Evolutionary conservation across 352 stramenopile species (phyloP).

Genomic region (Globisporangium polare): DNA sequence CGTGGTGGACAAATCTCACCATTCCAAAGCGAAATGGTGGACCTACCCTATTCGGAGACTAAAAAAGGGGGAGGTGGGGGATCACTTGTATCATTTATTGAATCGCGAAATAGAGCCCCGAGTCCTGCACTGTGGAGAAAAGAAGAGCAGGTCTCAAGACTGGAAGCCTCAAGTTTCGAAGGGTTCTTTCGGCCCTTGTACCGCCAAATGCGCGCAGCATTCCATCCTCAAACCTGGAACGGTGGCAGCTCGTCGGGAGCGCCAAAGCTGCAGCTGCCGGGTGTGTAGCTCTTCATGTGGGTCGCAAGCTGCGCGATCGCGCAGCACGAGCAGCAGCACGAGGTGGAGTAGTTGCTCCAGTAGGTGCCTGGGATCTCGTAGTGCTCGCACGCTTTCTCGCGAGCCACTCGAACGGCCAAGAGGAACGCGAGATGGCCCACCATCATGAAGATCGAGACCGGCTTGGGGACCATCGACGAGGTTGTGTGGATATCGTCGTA

Average conservation of each 20-base stretch:
- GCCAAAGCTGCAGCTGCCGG: constrained; percentile 18
- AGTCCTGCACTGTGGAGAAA: no score
- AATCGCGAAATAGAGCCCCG: no score
- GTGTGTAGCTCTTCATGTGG: constrained; percentile 27
- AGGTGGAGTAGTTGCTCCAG: constrained; percentile 9
- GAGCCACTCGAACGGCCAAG: constrained; percentile 8
- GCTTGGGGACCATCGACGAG: not conserved
- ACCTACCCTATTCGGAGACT: no score
- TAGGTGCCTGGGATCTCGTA: constrained; percentile 20
- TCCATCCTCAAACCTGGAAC: not conserved
- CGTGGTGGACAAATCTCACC: no score
- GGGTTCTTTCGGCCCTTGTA: no score
- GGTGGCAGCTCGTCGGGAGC: constrained; percentile 14
- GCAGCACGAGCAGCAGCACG: constrained; percentile 26
- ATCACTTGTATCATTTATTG: no score
- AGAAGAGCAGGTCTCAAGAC: no score
- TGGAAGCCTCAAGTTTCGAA: no score
- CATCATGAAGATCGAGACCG: not conserved
- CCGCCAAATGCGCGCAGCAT: no score
- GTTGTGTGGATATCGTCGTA: not conserved
- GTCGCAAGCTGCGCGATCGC: constrained; percentile 29
- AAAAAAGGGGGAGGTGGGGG: no score
- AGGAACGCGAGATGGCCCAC: not conserved
- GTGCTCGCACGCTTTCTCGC: constrained; percentile 12
- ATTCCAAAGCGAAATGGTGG: no score